Percentiles rank a stretch among this genome's conserved stretches.
phyloP scores from a whole-genome alignment of 805 yeast species.

The Cyberlindnera nakhonratchasimensis region DNA sequence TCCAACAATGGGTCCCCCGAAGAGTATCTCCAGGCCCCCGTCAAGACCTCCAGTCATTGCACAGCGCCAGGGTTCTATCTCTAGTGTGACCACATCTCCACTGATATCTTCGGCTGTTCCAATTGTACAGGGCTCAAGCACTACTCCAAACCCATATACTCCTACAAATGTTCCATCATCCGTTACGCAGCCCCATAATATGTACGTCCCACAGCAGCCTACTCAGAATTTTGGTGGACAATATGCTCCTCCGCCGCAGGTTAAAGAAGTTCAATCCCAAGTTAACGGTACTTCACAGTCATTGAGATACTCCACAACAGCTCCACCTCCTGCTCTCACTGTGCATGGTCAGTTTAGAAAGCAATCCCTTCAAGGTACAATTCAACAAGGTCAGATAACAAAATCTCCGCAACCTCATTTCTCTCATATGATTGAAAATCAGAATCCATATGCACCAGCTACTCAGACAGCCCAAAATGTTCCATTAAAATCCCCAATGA shows the following conservation, averaged over 20 bases:
- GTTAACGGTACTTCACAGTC: not conserved
- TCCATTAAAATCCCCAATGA: conserved; percentile 7
- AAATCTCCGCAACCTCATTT: conserved; percentile 9
- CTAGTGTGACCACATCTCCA: conserved; percentile 10
- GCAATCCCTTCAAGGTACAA: not conserved
- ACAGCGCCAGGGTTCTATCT: conserved; percentile 4
- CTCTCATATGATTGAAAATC: conserved; percentile 5
- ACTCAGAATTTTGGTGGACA: not conserved
- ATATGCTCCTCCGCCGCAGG: conserved; percentile 2
- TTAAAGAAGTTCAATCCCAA: not conserved
- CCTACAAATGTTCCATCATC: not conserved
- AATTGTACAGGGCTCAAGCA: not conserved
- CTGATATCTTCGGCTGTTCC: conserved; percentile 8
- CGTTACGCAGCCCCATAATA: not conserved
- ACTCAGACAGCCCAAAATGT: not conserved
- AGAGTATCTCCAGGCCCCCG: not conserved
- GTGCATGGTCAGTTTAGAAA: not conserved
- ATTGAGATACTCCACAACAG: conserved; percentile 9
- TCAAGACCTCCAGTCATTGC: conserved; percentile 2
- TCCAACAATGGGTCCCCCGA: conserved; percentile 9
- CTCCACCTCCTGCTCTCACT: not conserved
- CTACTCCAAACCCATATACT: conserved; percentile 2
- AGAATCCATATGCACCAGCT: conserved; percentile 9
- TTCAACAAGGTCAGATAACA: not conserved
- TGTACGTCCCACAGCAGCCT: conserved; percentile 5